Evolutionary conservation across 768 basidiomycete genomes (phyloP).

Genomic region (Xerocomellus dryophilus): DNA sequence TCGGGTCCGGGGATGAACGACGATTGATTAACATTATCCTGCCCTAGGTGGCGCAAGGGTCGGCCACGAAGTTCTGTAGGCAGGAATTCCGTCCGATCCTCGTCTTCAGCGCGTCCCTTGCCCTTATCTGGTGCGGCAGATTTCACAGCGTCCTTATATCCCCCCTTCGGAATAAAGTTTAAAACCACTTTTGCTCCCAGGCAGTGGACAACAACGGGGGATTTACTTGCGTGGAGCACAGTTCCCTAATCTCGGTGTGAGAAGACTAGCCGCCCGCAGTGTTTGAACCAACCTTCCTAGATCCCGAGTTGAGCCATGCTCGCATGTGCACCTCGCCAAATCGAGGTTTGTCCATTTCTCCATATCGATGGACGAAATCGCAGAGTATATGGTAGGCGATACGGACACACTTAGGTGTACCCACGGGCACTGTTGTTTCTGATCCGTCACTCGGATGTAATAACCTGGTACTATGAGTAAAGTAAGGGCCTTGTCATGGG

Average conservation of each 20-base stretch:
- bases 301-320: conserved; percentile 44
- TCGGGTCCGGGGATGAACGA: background rate
- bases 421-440: conserved; percentile 21
- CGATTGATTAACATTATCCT: background rate
- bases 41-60: background rate
- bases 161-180: conserved; percentile 23
- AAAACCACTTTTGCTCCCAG: conserved; percentile 25
- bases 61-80: background rate
- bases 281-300: conserved; percentile 31
- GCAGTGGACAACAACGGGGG: conserved; percentile 23
- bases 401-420: conserved; percentile 23
- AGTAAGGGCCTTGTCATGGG: conserved; percentile 27
- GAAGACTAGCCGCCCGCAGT: background rate
- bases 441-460: conserved; percentile 10
- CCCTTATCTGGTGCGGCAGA: conserved; percentile 7
- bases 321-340: conserved; percentile 37
- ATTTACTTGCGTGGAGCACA: conserved; percentile 22
- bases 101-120: conserved; percentile 8
- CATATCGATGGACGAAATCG: conserved; percentile 34
- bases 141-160: conserved; percentile 15
- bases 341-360: conserved; percentile 29
- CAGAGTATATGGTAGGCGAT: conserved; percentile 28
- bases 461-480: conserved; percentile 20
- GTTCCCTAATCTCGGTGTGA: conserved; percentile 20
- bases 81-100: conserved; percentile 6